Percentiles rank a stretch among this genome's conserved stretches.
Evolutionary conservation across 1,139 yeast genomes (phyloP).

Genomic region (Nakaseomyces bracarensis): DNA sequence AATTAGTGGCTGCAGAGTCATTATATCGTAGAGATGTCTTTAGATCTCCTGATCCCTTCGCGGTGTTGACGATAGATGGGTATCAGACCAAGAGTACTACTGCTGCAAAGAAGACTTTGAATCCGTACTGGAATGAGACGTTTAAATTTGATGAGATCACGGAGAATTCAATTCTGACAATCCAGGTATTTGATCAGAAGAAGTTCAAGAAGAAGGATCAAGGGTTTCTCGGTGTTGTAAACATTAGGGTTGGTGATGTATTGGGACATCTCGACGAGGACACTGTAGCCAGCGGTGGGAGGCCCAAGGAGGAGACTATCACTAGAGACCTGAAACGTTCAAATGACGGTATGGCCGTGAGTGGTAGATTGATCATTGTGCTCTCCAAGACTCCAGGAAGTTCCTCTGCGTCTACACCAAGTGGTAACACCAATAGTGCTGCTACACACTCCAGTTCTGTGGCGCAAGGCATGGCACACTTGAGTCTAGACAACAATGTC

Average conservation of each 20-base stretch:
- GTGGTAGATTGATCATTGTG: conserved; percentile 82
- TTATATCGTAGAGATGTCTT: conserved; percentile 91
- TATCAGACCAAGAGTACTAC: conserved; percentile 92
- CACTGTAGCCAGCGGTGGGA: conserved; percentile 18
- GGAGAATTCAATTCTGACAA: conserved; percentile 80
- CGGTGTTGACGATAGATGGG: conserved; percentile 94
- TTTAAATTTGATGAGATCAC: conserved; percentile 62
- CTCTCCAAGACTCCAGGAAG: conserved; percentile 36
- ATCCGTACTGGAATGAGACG: conserved; percentile 96
- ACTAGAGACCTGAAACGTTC: conserved; percentile 89
- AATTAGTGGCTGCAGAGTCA: conserved; percentile 93
- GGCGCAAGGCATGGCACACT: conserved; percentile 7
- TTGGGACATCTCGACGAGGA: conserved; percentile 49
- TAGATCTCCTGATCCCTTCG: conserved; percentile 95
- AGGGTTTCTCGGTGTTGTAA: conserved; percentile 96
- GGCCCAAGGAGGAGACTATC: conserved; percentile 68
- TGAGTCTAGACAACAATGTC: conserved; percentile 5
- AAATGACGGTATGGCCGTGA: conserved; percentile 83
- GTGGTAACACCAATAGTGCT: conserved; percentile 18
- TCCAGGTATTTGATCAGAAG: conserved; percentile 94
- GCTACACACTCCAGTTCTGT: conserved; percentile 12
- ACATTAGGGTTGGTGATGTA: conserved; percentile 82
- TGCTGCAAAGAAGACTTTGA: conserved; percentile 86
- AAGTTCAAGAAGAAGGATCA: conserved; percentile 97
- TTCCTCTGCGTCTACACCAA: conserved; percentile 10